Evolutionary conservation across 1,284 basidiomycete species (phyloP), one percentile per base, ranked within the genome.

Genomic region (Leccinum subrobustum): DNA sequence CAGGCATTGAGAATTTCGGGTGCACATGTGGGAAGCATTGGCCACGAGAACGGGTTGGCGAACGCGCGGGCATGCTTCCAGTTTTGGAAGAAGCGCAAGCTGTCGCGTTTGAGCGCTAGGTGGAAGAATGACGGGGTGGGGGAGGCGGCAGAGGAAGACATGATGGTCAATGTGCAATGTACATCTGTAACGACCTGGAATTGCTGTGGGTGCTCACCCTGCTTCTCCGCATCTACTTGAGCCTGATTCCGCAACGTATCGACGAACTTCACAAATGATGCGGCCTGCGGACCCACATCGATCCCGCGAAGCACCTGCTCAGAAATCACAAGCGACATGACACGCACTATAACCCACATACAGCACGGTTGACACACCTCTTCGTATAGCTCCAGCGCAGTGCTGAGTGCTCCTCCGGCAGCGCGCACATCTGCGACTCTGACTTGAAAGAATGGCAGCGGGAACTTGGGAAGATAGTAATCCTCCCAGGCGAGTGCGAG

Each of bases 361-460:
- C 11, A 2, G n/a, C 16, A 35, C 33, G 7, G 6, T 18, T 7
- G 23, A 71, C 73, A 42, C 39, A 67, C 71, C 66, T 75, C 70
- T 18, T 72, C 64, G 18, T 72, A 72, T 4, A 72, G 54, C 31
- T 65, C 68, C 1, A 72, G 53, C 2, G 73, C 71, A 3, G 71
- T 72, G 2, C 61, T 75, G 54, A 75, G 69, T 3, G 71, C 73
- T 1, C 71, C 73, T 0, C 71, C 71, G 1, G 58, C 27, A 7
- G 73, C 71, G 20, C 71, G 68, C 25, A 72, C 72, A 44, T 75
- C 71, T 8, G 71, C 73, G 6, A 72, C 71, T 23, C 71, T 65
- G 52, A 72, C 73, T 35, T 72, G 69, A 4, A 72, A 72, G 35
- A 72, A 72, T 1, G 71, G 73, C n/a, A 74, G 29, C 2, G 72